Evolutionary conservation across 371 early-diverging fungal species (phyloP).

Genomic region (Mucor piriformis): DNA sequence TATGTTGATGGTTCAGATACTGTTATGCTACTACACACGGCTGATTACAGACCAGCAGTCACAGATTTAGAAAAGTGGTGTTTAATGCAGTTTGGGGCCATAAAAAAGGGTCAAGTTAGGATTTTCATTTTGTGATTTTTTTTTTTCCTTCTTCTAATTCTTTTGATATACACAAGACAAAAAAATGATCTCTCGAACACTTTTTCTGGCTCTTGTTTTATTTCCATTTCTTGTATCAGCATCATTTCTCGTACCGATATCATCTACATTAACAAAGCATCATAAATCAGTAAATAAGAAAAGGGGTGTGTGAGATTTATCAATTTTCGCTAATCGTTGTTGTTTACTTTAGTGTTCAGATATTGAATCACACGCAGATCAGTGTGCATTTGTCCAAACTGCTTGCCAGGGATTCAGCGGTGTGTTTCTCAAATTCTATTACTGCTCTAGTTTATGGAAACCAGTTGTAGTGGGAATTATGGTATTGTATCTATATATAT

Average conservation of each 20-base stretch:
- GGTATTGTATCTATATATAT: constrained; percentile 19
- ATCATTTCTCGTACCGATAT: constrained; percentile 17
- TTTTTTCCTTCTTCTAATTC: constrained; percentile 1
- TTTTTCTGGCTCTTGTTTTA: constrained; percentile 7
- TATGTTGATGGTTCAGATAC: too few relatives aligned
- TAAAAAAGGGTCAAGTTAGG: background rate
- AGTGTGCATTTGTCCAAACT: constrained; percentile 41
- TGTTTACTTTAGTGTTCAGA: constrained; percentile 41
- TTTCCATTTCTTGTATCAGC: constrained; percentile 19
- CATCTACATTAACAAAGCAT: constrained; percentile 12
- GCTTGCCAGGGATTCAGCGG: constrained; percentile 46
- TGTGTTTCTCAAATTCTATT: constrained; percentile 60
- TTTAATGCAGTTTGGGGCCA: too few relatives aligned
- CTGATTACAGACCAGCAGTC: too few relatives aligned
- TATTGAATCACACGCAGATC: constrained; percentile 38
- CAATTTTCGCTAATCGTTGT: too few relatives aligned
- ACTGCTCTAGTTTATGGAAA: constrained; percentile 53
- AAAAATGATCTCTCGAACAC: background rate
- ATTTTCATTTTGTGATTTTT: constrained; percentile 6
- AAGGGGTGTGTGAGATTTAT: background rate
- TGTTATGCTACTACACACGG: too few relatives aligned
- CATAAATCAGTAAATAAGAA: constrained; percentile 18
- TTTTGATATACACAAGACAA: background rate
- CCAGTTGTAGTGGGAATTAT: constrained; percentile 42
- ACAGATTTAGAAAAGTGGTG: too few relatives aligned